Evolutionary conservation across 345 rosid species (phyloP).

Genomic region (Geranium brycei): DNA sequence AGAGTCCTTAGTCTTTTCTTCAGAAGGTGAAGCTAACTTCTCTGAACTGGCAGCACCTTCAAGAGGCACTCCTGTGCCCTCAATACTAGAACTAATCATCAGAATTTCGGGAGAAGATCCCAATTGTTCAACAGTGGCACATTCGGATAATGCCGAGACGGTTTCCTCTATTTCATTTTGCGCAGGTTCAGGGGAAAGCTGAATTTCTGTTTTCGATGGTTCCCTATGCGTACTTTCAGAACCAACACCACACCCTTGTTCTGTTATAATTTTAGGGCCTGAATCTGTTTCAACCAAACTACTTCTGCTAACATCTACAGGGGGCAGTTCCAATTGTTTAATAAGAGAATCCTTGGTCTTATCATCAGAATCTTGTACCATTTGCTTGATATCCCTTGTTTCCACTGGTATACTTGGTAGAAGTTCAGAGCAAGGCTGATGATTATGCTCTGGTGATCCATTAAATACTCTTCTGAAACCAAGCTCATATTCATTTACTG

Average conservation of each 20-base stretch:
- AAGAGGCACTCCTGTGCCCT: constrained; percentile 13
- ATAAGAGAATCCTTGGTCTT: not conserved
- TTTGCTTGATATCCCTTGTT: not conserved
- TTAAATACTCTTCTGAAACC: constrained; percentile 1
- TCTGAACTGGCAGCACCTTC: constrained; percentile 8
- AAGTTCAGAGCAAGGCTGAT: constrained; percentile 9
- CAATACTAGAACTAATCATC: constrained; percentile 7
- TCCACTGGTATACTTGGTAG: constrained; percentile 7
- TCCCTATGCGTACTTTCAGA: constrained; percentile 6
- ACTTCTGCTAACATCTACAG: constrained; percentile 4
- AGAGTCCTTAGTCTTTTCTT: constrained; percentile 4
- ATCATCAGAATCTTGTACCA: too few species aligned
- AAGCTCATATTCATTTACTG: not conserved
- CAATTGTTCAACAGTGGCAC: constrained; percentile 2
- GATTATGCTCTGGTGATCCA: constrained; percentile 12
- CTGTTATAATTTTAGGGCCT: not conserved
- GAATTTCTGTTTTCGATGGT: constrained; percentile 13
- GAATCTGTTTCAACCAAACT: constrained; percentile 5
- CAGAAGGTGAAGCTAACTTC: constrained; percentile 2
- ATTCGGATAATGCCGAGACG: constrained; percentile 2
- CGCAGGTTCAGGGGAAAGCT: constrained; percentile 6
- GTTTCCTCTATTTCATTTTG: constrained; percentile 7
- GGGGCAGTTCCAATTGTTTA: not conserved
- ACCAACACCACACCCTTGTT: not conserved
- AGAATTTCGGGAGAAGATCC: not conserved